Evolutionary conservation across 2,329 filamentous ascomycete species (phyloP), one percentile per base, ranked within the genome.

Genomic region (Ophiocordyceps camponoti-rufipedis): DNA sequence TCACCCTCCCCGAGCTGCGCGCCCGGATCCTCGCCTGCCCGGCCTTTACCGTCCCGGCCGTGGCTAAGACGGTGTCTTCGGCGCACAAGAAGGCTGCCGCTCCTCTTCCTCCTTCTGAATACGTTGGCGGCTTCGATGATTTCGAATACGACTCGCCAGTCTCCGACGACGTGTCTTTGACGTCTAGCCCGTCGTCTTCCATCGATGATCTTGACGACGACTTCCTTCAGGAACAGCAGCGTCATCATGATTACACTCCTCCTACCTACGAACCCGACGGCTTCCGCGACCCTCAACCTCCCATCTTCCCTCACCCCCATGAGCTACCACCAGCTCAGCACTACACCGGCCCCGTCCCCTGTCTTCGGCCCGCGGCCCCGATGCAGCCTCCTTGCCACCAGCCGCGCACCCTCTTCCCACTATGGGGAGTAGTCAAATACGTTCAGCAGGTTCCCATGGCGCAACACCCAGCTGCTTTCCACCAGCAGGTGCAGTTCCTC

Each of bases 1-100:
- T 94, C 57, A 81, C 80, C 47, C 74, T 98, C 51, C 66, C 77
- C 46, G 84, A 94, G 64, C 74, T 98, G 46, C 79, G 82, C 56
- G 71, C 76, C 52, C 70, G 82, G 58, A 91, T 96, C 59, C 61
- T 82, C 55, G 72, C 77, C 50, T 95, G 88, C 68, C 70, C 80
- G 31, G 69, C 71, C 51, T 86, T 95, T 61, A 93, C 82, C 48
- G 67, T 62, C 43, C 69, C 59, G 51, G 47, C 55, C 46, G 51
- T 59, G 57, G 48, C 58, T 51, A 40, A 52, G 48, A 61, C 64
- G 16, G 63, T 65, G 10, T 63, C 67, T 43, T 59, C 58, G 28
- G 67, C 67, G 38, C 66, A 69, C 38, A 63, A 66, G 51, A 63
- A 60, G 46, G 53, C 33, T 16, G 14, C 33, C 3, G 5, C 33